phyloP scores from a whole-genome alignment of 768 basidiomycete genomes.

The Tricholoma matsutake region DNA sequence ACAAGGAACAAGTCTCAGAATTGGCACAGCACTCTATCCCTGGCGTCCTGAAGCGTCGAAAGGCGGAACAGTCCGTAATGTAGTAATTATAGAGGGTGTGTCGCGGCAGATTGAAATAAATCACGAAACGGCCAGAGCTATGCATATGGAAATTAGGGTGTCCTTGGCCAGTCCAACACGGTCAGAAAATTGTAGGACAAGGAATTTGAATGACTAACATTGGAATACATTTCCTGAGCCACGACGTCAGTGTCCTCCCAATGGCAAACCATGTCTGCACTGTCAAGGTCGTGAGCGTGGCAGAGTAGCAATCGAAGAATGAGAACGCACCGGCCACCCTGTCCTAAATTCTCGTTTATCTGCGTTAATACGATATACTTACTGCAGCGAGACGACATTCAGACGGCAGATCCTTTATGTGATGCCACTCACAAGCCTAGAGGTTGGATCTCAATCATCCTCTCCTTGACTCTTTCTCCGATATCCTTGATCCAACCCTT shows the following conservation, averaged over 20 bases:
- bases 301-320: slow-evolving; percentile 7
- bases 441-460: slow-evolving; percentile 82
- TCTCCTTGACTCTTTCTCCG: slow-evolving; percentile 78
- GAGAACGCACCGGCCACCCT: slow-evolving; percentile 72
- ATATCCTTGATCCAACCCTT: slow-evolving; percentile 82
- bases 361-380: slow-evolving; percentile 88
- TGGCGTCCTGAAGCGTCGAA: neutral
- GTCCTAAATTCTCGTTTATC: slow-evolving; percentile 79
- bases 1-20: slow-evolving; percentile 2
- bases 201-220: slow-evolving; percentile 48
- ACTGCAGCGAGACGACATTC: slow-evolving; percentile 35
- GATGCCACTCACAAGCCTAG: slow-evolving; percentile 67
- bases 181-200: slow-evolving; percentile 9
- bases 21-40: neutral
- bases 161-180: slow-evolving; percentile 46
- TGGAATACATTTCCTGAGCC: slow-evolving; percentile 74
- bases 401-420: slow-evolving; percentile 9
- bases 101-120: slow-evolving; percentile 11
- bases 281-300: slow-evolving; percentile 25
- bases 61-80: slow-evolving; percentile 20
- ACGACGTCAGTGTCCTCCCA: slow-evolving; percentile 86
- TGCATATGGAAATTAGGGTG: slow-evolving; percentile 51
- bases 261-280: slow-evolving; percentile 80
- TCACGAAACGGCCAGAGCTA: slow-evolving; percentile 46
- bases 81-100: slow-evolving; percentile 22